Evolutionary conservation across 192 early-diverging fungal species (phyloP).

Genomic region (Dissophora ornata): DNA sequence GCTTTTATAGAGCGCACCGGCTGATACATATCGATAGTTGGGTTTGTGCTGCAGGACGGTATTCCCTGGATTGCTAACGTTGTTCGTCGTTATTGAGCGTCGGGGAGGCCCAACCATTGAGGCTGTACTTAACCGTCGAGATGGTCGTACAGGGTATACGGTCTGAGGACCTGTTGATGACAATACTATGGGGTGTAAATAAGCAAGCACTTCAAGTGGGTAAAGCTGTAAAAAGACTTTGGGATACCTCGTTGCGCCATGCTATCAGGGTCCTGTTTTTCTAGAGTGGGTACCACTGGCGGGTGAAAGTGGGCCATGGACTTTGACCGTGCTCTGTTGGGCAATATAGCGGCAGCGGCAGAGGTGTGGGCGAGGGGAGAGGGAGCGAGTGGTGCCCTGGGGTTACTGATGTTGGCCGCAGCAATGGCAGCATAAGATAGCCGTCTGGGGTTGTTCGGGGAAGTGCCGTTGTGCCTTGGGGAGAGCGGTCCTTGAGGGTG

Average conservation of each 20-base stretch:
- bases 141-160: neutral
- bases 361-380: slow-evolving; percentile 1
- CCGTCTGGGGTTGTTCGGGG: neutral
- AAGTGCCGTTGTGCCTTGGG: neutral
- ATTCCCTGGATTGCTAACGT: slow-evolving; percentile 16
- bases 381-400: neutral
- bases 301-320: slow-evolving; percentile 42
- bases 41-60: slow-evolving; percentile 27
- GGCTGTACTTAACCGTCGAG: slow-evolving; percentile 21
- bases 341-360: slow-evolving; percentile 12
- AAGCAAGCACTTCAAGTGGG: neutral
- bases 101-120: slow-evolving; percentile 28
- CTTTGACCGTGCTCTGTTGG: slow-evolving; percentile 36
- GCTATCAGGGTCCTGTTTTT: slow-evolving; percentile 1
- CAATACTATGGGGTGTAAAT: neutral
- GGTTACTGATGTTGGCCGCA: slow-evolving; percentile 6
- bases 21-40: slow-evolving; percentile 38
- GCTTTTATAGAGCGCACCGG: slow-evolving; percentile 22
- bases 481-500: slow-evolving; percentile 5
- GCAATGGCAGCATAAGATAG: slow-evolving; percentile 18
- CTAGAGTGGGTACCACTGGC: neutral
- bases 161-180: neutral
- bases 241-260: slow-evolving; percentile 15
- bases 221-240: neutral
- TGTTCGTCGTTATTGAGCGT: slow-evolving; percentile 17